phyloP scores from a whole-genome alignment of 148 eudicot species.

The Rhododendron mucronatum region DNA sequence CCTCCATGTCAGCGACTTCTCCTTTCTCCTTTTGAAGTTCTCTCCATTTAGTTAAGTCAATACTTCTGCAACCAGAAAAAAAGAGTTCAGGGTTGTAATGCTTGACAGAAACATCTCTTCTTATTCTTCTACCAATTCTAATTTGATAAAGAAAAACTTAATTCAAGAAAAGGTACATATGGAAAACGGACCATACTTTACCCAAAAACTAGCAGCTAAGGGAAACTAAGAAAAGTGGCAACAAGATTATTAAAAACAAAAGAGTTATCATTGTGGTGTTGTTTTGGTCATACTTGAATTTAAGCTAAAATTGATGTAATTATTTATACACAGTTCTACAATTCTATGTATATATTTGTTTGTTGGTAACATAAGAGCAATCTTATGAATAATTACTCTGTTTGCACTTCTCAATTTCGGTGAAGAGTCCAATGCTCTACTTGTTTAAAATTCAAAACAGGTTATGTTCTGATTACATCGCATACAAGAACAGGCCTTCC shows the following conservation, averaged over 20 bases:
- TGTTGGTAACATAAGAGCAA: not conserved
- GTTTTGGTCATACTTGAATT: not conserved
- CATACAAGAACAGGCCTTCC: not conserved
- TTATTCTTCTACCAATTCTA: not conserved
- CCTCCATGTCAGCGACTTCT: slow-evolving; percentile 69
- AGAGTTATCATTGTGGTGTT: not conserved
- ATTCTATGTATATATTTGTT: not conserved
- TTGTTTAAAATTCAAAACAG: not conserved
- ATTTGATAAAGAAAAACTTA: not conserved
- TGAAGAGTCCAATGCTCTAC: not conserved
- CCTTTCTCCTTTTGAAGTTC: slow-evolving; percentile 63
- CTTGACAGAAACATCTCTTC: not conserved
- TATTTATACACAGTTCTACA: not conserved
- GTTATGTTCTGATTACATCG: not conserved
- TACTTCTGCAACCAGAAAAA: not conserved
- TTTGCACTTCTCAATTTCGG: not conserved
- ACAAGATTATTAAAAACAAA: not conserved
- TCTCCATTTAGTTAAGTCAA: slow-evolving; percentile 86
- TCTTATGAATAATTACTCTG: not conserved
- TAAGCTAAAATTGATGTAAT: not conserved
- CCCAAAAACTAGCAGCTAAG: not conserved
- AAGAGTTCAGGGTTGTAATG: not conserved
- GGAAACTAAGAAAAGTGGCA: not conserved
- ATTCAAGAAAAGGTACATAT: not conserved
- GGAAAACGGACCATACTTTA: not conserved